Base-by-base conservation (phyloP, 495 filamentous ascomycete species). In the Daldinia grandis region DNA sequence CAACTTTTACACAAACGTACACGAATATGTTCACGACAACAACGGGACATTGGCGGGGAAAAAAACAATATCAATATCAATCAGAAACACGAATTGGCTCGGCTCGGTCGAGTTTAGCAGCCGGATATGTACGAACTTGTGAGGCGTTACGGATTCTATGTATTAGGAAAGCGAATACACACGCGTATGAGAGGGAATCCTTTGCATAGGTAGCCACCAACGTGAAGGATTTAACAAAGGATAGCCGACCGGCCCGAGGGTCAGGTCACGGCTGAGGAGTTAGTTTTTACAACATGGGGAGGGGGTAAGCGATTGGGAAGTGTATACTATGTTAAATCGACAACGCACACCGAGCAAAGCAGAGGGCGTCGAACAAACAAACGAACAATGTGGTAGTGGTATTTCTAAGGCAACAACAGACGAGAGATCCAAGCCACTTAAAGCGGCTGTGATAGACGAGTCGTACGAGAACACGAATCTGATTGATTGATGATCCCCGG, bases 381-480 rank as follows among this genome's bases (percentile, higher is more conserved):
- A n/a, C n/a, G n/a, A n/a, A n/a, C n/a, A n/a, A n/a, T n/a, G 4
- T 5, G 8, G 27, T 12, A 9, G n/a, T 19, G n/a, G 30, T 57
- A 47, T 21, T 44, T 37, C 27, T n/a, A n/a, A 59, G 30, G 63
- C 55, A 64, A 64, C 38, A 57, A 37, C 33, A 35, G 10, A 35
- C 33, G 25, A 40, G 7, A 31, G 28, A n/a, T n/a, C n/a, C n/a
- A 31, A 47, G 37, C 62, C 31, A 58, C 25, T 60, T n/a, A n/a
- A 30, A 31, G 55, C 61, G 60, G 55, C 50, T 21, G 19, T 19
- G 10, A 54, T 61, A 62, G 40, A 55, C 33, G 30, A 47, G 65
- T 68, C 65, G 65, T 68, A 68, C 53, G 65, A 62, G 65, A 62
- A 68, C 42, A 68, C 42, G 65, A 68, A 68, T 58, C 31, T 66